Base-by-base conservation (phyloP, 2,329 filamentous ascomycete genomes). In the Salinomyces thailandicus region DNA sequence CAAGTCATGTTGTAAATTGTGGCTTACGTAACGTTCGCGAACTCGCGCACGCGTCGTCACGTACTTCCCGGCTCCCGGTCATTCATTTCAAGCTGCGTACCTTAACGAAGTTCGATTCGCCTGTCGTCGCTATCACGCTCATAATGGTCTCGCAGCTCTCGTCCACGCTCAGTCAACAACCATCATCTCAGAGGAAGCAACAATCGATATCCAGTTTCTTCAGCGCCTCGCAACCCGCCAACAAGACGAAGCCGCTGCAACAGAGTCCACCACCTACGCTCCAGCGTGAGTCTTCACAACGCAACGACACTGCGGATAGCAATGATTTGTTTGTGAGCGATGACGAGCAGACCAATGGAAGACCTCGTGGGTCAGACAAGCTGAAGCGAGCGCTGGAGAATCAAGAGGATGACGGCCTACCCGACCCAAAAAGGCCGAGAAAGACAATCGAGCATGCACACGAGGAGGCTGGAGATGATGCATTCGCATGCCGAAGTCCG, bases 141-240 rank as follows among this genome's bases (percentile, higher is more conserved):
- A n/a, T n/a, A n/a, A 39, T 39, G 37, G 37, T 22, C 11, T 31
- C 37, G 19, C 37, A 39, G 29, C 26, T 18, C 17, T 19, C 37
- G 19, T 33, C 37, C 3, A 12, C 29, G 15, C 11, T 33, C 9
- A 18, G 31, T 13, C 37, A 39, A 26, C 26, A 24, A 20, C 22
- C 22, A 8, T 26, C 22, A 8, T 26, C 22, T 26, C 61, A 67
- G 37, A 82, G 81, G 60, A 83, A 80, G 51, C 85, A 95, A 55
- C 74, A 80, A 47, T 84, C 85, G 1, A 79, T 95, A 43, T 91
- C 85, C 8, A 41, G 54, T 55, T 53, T 49, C 58, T 47, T 58
- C 54, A 47, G 51, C 11, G 39, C 43, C n/a, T 9, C 9, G 22
- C 52, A 48, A 34, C 42, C 50, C 16, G 38, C 42, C 8, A 33